Conservation (phyloP, 805 yeast genomes). For the Candida tallmaniae region DNA sequence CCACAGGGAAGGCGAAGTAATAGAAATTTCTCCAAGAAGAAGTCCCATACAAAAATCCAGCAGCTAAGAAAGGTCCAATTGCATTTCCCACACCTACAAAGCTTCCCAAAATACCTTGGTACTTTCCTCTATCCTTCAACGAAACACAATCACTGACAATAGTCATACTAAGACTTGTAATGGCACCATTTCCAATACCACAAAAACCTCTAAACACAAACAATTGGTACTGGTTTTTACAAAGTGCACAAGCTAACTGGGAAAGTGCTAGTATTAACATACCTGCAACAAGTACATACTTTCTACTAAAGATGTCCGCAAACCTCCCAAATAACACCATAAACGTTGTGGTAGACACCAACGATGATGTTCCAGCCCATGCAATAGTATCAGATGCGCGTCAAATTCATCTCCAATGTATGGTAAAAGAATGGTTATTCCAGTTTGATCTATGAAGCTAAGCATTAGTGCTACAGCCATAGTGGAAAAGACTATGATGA, state of each 20-base stretch:
- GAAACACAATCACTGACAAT: conserved; percentile 52
- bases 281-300: conserved; percentile 37
- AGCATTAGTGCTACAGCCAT: conserved; percentile 35
- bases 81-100: conserved; percentile 48
- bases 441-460: conserved; percentile 45
- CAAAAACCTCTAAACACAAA: conserved; percentile 48
- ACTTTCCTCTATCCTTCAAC: conserved; percentile 48
- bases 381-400: conserved; percentile 56
- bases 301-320: conserved; percentile 59
- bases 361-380: conserved; percentile 69
- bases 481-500: conserved; percentile 32
- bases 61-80: conserved; percentile 52
- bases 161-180: conserved; percentile 45
- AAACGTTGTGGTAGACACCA: conserved; percentile 61
- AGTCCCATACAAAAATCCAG: conserved; percentile 8
- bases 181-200: conserved; percentile 56
- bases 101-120: conserved; percentile 50
- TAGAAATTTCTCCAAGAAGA: conserved; percentile 11
- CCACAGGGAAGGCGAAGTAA: conserved; percentile 12
- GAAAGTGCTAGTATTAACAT: conserved; percentile 34
- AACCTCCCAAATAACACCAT: conserved; percentile 70
- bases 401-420: conserved; percentile 61
- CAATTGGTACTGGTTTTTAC: conserved; percentile 40
- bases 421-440: conserved; percentile 46
- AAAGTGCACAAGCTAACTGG: conserved; percentile 48